Evolutionary conservation across 2,329 filamentous ascomycete species (phyloP).

Genomic region (Diaporthe citrichinensis): DNA sequence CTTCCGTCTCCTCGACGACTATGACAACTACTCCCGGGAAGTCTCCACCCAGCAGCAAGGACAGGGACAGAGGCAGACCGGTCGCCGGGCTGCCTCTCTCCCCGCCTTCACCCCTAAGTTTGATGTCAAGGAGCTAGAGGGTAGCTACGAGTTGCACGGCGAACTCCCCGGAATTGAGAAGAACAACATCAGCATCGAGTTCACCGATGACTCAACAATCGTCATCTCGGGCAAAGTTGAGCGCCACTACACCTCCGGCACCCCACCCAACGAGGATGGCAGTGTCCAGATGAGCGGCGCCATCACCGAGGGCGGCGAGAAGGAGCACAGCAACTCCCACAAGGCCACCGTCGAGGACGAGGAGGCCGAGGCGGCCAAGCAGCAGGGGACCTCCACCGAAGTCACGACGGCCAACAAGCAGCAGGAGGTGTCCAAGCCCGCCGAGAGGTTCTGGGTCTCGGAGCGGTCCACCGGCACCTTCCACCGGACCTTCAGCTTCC

Average conservation of each 20-base stretch:
- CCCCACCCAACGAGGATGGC: slow-evolving; percentile 62
- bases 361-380: slow-evolving; percentile 52
- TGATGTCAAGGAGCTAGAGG: slow-evolving; percentile 79
- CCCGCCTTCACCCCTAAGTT: slow-evolving; percentile 82
- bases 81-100: slow-evolving; percentile 49
- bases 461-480: slow-evolving; percentile 79
- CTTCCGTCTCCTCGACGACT: slow-evolving; percentile 76
- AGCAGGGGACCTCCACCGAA: slow-evolving; percentile 48
- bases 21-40: slow-evolving; percentile 68
- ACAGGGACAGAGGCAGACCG: not conserved
- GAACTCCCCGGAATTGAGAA: slow-evolving; percentile 84
- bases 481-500: slow-evolving; percentile 78
- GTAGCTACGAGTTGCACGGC: slow-evolving; percentile 82
- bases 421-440: slow-evolving; percentile 45
- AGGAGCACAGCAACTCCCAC: slow-evolving; percentile 54
- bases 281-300: slow-evolving; percentile 52
- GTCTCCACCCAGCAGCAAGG: slow-evolving; percentile 38
- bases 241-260: slow-evolving; percentile 71
- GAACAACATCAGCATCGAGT: slow-evolving; percentile 82
- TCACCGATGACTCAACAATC: slow-evolving; percentile 81
- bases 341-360: slow-evolving; percentile 79
- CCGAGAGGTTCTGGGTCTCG: slow-evolving; percentile 75
- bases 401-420: slow-evolving; percentile 43
- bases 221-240: slow-evolving; percentile 79
- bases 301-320: slow-evolving; percentile 57